phyloP scores from a whole-genome alignment of 139 green algal species.

The Chlamydomonas sphaeroides region DNA sequence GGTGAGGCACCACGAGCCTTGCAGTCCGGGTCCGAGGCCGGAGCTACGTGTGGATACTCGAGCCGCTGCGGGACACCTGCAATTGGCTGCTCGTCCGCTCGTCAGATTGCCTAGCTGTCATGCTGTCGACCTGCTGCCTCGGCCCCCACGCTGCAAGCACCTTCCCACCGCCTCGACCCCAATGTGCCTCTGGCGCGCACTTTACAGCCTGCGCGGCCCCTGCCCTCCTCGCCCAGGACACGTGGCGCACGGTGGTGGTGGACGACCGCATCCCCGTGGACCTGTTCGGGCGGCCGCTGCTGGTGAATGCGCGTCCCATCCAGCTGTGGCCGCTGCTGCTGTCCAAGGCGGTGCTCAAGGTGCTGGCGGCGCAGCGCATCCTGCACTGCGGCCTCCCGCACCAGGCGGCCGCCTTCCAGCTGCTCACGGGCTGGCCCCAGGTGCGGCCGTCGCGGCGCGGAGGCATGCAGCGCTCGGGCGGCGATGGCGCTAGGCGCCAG shows the following conservation, averaged over 20 bases:
- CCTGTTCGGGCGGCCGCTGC: slow-evolving; percentile 75
- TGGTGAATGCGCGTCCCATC: slow-evolving; percentile 69
- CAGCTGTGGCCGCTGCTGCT: slow-evolving; percentile 86
- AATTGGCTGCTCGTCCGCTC: too few species aligned
- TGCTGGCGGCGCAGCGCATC: slow-evolving; percentile 65
- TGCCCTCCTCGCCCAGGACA: slow-evolving; percentile 46
- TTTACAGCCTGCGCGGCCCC: too few species aligned
- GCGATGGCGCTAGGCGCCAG: too few species aligned
- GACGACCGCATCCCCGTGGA: slow-evolving; percentile 85
- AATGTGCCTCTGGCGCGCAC: background rate
- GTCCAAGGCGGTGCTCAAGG: slow-evolving; percentile 82
- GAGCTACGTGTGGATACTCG: too few species aligned
- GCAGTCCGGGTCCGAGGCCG: too few species aligned
- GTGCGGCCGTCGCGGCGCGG: too few species aligned
- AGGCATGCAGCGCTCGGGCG: too few species aligned
- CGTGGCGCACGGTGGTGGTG: slow-evolving; percentile 76
- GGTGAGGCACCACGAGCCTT: too few species aligned
- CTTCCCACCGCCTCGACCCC: background rate
- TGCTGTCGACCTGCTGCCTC: too few species aligned
- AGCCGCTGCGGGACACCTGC: too few species aligned
- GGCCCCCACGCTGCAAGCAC: background rate
- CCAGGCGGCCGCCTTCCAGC: slow-evolving; percentile 70
- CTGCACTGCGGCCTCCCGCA: slow-evolving; percentile 57
- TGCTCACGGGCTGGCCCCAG: slow-evolving; percentile 80
- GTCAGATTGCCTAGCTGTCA: too few species aligned